phyloP scores from a whole-genome alignment of 805 yeast species.

The Wickerhamomyces alni region DNA sequence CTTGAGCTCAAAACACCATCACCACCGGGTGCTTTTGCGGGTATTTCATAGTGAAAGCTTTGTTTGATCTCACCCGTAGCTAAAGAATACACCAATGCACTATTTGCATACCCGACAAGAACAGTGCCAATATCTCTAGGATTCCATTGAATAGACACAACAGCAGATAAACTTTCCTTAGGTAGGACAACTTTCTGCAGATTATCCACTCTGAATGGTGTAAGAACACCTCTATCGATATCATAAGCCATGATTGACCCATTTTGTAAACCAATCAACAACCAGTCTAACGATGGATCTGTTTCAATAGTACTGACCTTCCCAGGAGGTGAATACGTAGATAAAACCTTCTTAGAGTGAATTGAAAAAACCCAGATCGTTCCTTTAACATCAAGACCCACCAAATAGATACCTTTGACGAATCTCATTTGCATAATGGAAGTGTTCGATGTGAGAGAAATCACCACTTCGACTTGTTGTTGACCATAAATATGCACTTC shows the following conservation, averaged over 20 bases:
- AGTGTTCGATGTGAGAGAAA: slow-evolving; percentile 44
- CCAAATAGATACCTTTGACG: slow-evolving; percentile 76
- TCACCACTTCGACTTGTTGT: slow-evolving; percentile 65
- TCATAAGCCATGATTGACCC: slow-evolving; percentile 73
- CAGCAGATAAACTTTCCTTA: slow-evolving; percentile 55
- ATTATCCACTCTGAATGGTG: slow-evolving; percentile 65
- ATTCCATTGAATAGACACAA: slow-evolving; percentile 65
- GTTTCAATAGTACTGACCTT: slow-evolving; percentile 62
- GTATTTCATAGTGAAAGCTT: slow-evolving; percentile 53
- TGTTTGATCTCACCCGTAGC: slow-evolving; percentile 52
- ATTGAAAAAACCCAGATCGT: slow-evolving; percentile 66
- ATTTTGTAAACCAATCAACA: slow-evolving; percentile 70
- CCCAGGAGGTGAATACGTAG: slow-evolving; percentile 57
- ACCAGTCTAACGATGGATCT: slow-evolving; percentile 88
- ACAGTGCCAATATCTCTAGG: slow-evolving; percentile 85
- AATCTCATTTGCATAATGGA: slow-evolving; percentile 55
- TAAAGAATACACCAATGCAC: slow-evolving; percentile 66
- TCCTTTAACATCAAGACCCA: slow-evolving; percentile 59
- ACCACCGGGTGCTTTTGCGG: slow-evolving; percentile 70
- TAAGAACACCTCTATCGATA: slow-evolving; percentile 65
- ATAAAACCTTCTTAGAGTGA: slow-evolving; percentile 52
- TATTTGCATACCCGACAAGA: slow-evolving; percentile 63
- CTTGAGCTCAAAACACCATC: slow-evolving; percentile 31
- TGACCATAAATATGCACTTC: slow-evolving; percentile 80
- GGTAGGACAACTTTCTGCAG: slow-evolving; percentile 59